These are phyloP conservation scores for Diutina neorugosa DNA, from an alignment of 1,139 yeast genomes.

Conservation along the genomic window DNA sequence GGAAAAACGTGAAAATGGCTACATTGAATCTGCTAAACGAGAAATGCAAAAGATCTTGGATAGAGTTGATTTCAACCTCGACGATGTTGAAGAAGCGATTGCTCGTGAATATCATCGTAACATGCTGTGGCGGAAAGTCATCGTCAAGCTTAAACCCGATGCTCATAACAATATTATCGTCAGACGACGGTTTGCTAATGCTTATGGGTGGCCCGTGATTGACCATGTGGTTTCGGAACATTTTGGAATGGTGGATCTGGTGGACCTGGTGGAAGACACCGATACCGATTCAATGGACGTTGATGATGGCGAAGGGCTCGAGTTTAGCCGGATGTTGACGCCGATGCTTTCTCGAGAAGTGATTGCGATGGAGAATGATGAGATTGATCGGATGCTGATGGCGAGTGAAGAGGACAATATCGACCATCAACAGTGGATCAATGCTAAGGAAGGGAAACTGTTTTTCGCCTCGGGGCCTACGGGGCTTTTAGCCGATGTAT, in stretches of 20 bases:
- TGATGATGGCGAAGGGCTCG: conserved; percentile 4
- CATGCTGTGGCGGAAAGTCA: conserved; percentile 85
- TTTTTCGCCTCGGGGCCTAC: conserved; percentile 61
- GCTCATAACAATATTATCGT: conserved; percentile 93
- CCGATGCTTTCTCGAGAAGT: conserved; percentile 24
- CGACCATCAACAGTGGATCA: conserved; percentile 36
- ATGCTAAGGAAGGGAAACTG: conserved; percentile 32
- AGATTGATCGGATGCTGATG: conserved; percentile 12
- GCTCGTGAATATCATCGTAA: conserved; percentile 83
- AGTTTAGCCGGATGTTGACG: conserved; percentile 7
- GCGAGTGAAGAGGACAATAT: conserved; percentile 8
- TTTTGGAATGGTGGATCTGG: conserved; percentile 22
- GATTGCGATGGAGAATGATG: conserved; percentile 22
- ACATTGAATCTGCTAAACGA: background rate
- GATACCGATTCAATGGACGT: conserved; percentile 5
- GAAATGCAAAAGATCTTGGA: background rate
- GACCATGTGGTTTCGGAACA: conserved; percentile 67
- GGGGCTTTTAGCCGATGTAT: conserved; percentile 51
- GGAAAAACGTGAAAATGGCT: conserved; percentile 9
- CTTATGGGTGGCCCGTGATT: conserved; percentile 93
- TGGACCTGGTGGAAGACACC: conserved; percentile 8
- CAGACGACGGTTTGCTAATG: conserved; percentile 80
- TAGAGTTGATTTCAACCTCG: background rate
- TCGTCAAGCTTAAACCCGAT: conserved; percentile 79
- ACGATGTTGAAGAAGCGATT: conserved; percentile 57